phyloP scores from a whole-genome alignment of 2,329 filamentous ascomycete genomes.

The Hymenotorrendiella dingleyae region DNA sequence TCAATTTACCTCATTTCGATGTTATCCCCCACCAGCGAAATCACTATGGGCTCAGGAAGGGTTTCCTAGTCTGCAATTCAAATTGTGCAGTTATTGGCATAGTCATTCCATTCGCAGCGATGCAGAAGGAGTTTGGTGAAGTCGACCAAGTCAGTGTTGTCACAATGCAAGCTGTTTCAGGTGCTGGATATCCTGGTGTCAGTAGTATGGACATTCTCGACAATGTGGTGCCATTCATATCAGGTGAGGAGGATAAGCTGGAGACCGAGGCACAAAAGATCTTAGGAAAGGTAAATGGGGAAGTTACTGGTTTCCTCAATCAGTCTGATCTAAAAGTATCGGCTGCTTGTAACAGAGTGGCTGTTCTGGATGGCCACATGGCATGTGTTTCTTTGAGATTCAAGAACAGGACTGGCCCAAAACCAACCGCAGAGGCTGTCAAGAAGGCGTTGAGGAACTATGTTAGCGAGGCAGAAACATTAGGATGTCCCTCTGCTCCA shows the following conservation, averaged over 20 bases:
- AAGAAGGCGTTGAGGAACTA: slow-evolving; percentile 76
- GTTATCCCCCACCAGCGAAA: slow-evolving; percentile 84
- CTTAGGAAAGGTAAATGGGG: slow-evolving; percentile 66
- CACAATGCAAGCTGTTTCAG: slow-evolving; percentile 91
- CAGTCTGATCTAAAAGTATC: slow-evolving; percentile 70
- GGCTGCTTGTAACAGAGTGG: slow-evolving; percentile 86
- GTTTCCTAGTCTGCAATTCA: slow-evolving; percentile 94
- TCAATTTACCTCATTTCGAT: slow-evolving; percentile 82
- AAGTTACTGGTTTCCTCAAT: slow-evolving; percentile 69
- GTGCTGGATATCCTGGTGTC: slow-evolving; percentile 85
- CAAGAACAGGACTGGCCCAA: slow-evolving; percentile 54
- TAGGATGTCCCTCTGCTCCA: slow-evolving; percentile 86
- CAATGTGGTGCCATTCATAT: slow-evolving; percentile 91
- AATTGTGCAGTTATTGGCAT: slow-evolving; percentile 97
- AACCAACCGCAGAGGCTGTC: slow-evolving; percentile 70
- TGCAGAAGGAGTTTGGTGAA: slow-evolving; percentile 79
- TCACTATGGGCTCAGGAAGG: slow-evolving; percentile 67
- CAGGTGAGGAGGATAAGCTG: slow-evolving; percentile 92
- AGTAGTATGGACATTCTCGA: slow-evolving; percentile 93
- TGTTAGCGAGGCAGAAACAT: slow-evolving; percentile 69
- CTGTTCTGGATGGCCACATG: slow-evolving; percentile 92
- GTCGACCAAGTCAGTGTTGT: slow-evolving; percentile 74
- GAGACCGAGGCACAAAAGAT: slow-evolving; percentile 96
- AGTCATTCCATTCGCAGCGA: slow-evolving; percentile 87
- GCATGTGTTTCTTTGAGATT: slow-evolving; percentile 90